Evolutionary conservation across 306 rosid genomes (phyloP).

Genomic region (Potentilla sterilis): DNA sequence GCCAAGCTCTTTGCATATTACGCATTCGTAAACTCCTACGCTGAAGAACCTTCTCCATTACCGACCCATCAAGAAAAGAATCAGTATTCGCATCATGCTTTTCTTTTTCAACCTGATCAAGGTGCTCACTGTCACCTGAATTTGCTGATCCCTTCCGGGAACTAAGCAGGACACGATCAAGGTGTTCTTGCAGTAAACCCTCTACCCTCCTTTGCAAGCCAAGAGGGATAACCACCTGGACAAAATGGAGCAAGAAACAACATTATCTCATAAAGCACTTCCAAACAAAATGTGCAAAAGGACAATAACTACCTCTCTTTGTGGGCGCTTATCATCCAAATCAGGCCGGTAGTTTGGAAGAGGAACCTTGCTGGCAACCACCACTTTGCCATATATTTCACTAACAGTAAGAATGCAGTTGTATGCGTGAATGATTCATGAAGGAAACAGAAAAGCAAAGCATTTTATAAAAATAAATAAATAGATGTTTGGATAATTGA

Average conservation of each 20-base stretch:
- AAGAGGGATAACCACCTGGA: slow-evolving; percentile 77
- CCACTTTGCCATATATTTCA: slow-evolving; percentile 84
- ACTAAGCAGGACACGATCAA: slow-evolving; percentile 60
- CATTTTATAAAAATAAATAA: too few relatives aligned
- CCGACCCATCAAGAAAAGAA: slow-evolving; percentile 74
- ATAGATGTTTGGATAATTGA: background rate
- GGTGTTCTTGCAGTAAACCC: slow-evolving; percentile 83
- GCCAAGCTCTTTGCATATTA: slow-evolving; percentile 92
- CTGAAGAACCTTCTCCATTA: slow-evolving; percentile 96
- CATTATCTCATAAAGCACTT: slow-evolving; percentile 14
- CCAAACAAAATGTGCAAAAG: background rate
- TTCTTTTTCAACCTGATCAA: slow-evolving; percentile 43
- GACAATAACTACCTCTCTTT: slow-evolving; percentile 64
- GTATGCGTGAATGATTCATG: slow-evolving; percentile 1
- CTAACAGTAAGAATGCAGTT: slow-evolving; percentile 27
- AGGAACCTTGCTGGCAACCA: slow-evolving; percentile 95
- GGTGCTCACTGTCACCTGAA: slow-evolving; percentile 39
- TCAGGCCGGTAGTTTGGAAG: slow-evolving; percentile 98
- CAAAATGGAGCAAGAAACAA: slow-evolving; percentile 17
- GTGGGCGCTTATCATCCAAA: slow-evolving; percentile 98
- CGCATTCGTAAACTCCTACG: slow-evolving; percentile 91
- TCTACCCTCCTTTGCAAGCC: slow-evolving; percentile 96
- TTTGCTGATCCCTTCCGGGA: slow-evolving; percentile 40
- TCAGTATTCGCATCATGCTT: slow-evolving; percentile 49
- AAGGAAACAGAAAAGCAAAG: background rate